Evolutionary conservation across 305 asterid species (phyloP), one percentile per base, ranked within the genome.

Genomic region (Withania somnifera): DNA sequence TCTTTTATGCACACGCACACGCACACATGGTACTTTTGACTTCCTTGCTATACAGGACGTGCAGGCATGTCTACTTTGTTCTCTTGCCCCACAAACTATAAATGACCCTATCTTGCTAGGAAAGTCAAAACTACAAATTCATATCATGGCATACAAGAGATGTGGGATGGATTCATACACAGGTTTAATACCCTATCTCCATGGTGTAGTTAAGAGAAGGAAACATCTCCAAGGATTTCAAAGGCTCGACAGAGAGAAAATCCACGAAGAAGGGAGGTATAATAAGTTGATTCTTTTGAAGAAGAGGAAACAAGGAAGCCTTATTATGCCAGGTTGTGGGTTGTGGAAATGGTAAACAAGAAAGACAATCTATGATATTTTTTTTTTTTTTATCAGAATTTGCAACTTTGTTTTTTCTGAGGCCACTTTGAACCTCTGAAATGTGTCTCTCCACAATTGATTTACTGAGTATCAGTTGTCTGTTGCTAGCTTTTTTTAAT

Each of bases 221-320:
- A 71, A 73, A 8, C 11, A 17, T 17, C 38, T 45, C 61, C 79
- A 57, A 30, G 78, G 78, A 63, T 83, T 77, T 83, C 73, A n/a
- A 47, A 76, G 71, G 50, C 80, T 82, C 52, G 28, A 75, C 61
- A 28, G 26, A 28, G 28, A 19, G 61, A 50, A 17, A 50, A 75
- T 10, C 19, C 28, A 57, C 38, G 83, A 83, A 56, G 86, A 79
- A 79, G 11, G 42, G 76, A 79, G 81, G 28, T 47, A 40, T 64
- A 78, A 54, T 52, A 78, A 83, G 61, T 78, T 67, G 85, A 38
- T 66, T 78, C 85, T 78, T 83, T 15, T 15, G 24, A 83, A 83
- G 81, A 83, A 80, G 54, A 32, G 24, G 83, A 68, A 67, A 69
- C 52, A 79, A 69, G 20, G 40, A 79, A 83, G 81, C 30, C 5